These are phyloP conservation scores for Nannochloropsis gaditana DNA, from an alignment of 108 stramenopile genomes.

Conservation along the genomic window DNA sequence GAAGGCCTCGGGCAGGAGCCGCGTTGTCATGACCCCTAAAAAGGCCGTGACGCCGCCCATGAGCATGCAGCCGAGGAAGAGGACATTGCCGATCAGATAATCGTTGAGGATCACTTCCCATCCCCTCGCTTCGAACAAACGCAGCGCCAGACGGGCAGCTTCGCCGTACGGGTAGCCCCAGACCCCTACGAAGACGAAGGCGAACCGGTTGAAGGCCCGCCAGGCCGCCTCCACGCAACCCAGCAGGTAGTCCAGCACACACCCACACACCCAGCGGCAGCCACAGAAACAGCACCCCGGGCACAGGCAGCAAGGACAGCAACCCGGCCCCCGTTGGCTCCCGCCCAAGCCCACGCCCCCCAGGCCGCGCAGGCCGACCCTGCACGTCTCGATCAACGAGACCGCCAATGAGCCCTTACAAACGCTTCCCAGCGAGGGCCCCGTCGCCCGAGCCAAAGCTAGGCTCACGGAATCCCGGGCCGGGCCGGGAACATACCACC, in stretches of 20 bases:
- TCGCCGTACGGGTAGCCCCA: background rate
- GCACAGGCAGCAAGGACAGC: background rate
- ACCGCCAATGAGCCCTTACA: background rate
- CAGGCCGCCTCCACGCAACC: background rate
- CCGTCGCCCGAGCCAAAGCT: background rate
- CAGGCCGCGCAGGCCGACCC: background rate
- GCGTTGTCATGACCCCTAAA: background rate
- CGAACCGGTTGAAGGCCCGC: background rate
- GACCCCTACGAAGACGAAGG: constrained; percentile 7
- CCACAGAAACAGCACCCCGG: background rate
- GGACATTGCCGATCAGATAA: background rate
- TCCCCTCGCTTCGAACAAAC: background rate
- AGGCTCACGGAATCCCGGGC: background rate
- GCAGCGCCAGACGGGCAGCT: background rate
- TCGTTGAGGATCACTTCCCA: constrained; percentile 10
- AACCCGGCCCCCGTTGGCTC: background rate
- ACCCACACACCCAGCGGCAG: background rate
- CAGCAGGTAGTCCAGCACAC: background rate
- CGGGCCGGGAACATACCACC: background rate
- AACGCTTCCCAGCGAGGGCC: background rate
- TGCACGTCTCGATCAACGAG: background rate
- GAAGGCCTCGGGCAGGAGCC: background rate
- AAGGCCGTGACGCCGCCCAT: background rate
- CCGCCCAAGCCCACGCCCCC: background rate
- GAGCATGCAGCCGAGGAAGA: background rate